Base-by-base conservation (phyloP, 441 rosid genomes). In the Erodium texanum region DNA sequence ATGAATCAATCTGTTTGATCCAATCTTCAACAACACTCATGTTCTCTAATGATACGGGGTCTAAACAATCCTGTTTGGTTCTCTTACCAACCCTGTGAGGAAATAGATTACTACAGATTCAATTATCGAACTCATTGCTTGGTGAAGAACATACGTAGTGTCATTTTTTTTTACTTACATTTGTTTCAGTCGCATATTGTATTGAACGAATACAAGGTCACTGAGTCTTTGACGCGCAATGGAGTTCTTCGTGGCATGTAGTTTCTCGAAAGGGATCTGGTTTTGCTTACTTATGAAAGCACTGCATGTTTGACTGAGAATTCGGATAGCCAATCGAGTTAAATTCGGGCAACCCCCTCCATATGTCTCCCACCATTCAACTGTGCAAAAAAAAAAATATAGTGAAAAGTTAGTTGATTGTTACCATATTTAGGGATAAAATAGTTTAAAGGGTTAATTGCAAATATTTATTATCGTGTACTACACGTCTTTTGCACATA, bases 331-430 rank as follows among this genome's bases (percentile, higher is more conserved):
- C 73, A 94, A 75, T 45, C 88, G 87, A 66, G 89, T 76, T 82
- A 94, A 82, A 78, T 94, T 88, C 45, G 92, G 89, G 80, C 99
- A 92, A 71, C 90, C 84, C 73, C 93, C 98, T 58, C 94, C 98
- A 75, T 88, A 92, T 3, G 96, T 83, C 72, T 88, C 82, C 99
- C 99, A 94, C 99, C 99, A 94, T 76, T 94, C 98, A 75, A 84
- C 99, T 94, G 71, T 19, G 6, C 15, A 27, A 58, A 58, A 58
- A 3, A 58, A 58, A 16, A 58, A 14, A 27, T 27, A 7, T 36
- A 64, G 9, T 7, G 48, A 50, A 38, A 34, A 38, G 20, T 68
- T 50, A 76, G 71, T 50, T 54, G 67, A 38, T 54, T 3, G 5
- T 24, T 24, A 58, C n/a, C n/a, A n/a, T n/a, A n/a, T n/a, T n/a